Evolutionary conservation across 768 basidiomycete genomes (phyloP).

Genomic region (Gautieria morchelliformis): DNA sequence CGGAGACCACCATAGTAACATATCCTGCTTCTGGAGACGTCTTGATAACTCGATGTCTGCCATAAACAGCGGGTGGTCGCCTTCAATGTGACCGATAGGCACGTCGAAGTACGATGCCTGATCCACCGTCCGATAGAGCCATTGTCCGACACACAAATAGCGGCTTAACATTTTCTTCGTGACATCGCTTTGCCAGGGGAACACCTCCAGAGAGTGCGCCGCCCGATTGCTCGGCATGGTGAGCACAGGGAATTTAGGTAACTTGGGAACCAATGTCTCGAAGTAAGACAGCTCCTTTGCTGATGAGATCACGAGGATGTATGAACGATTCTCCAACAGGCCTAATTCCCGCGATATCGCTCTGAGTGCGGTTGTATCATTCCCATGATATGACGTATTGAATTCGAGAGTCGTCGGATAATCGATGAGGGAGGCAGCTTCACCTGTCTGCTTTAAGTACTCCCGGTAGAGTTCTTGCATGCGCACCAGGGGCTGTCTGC

Average conservation of each 20-base stretch:
- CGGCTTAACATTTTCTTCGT: constrained; percentile 76
- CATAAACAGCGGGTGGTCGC: constrained; percentile 79
- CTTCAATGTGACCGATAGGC: constrained; percentile 86
- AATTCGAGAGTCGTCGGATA: constrained; percentile 44
- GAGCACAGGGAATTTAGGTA: constrained; percentile 78
- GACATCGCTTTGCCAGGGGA: constrained; percentile 84
- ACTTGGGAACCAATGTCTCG: constrained; percentile 57
- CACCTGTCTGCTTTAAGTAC: constrained; percentile 37
- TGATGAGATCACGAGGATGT: constrained; percentile 77
- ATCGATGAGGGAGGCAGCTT: constrained; percentile 35
- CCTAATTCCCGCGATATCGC: constrained; percentile 83
- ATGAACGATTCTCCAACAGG: constrained; percentile 60
- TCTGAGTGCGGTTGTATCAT: constrained; percentile 70
- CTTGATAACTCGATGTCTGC: constrained; percentile 90
- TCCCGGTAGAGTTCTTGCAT: constrained; percentile 69
- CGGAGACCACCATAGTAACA: constrained; percentile 95
- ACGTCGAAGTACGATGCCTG: constrained; percentile 89
- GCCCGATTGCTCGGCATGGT: constrained; percentile 74
- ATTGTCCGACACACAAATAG: constrained; percentile 66
- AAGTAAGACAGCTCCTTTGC: constrained; percentile 78
- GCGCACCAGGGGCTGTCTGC: constrained; percentile 70
- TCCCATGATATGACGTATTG: constrained; percentile 63
- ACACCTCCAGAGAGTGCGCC: constrained; percentile 67
- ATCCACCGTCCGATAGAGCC: constrained; percentile 71
- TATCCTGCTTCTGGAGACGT: constrained; percentile 76